Percentiles rank a stretch among this genome's conserved stretches.
Conservation (phyloP, 345 rosid genomes). For the Angophora floribunda region DNA sequence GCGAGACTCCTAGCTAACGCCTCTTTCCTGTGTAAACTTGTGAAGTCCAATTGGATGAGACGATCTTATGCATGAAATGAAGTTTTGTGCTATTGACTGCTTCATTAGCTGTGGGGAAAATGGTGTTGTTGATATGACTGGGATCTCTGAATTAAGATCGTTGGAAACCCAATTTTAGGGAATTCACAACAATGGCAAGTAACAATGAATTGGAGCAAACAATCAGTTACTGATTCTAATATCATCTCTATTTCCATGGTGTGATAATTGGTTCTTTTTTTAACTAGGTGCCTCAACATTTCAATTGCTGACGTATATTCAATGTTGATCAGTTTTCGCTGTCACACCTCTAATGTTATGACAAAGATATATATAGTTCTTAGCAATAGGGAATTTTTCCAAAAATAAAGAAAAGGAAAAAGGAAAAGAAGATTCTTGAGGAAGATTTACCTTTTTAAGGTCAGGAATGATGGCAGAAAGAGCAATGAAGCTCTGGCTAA, state of each 20-base stretch:
- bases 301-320: neutral
- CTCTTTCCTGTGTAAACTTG: neutral
- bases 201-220: neutral
- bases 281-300: neutral
- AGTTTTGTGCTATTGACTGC: neutral
- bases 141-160: neutral
- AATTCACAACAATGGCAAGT: neutral
- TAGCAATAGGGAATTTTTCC: neutral
- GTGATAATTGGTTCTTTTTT: rapidly evolving
- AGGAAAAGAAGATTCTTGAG: neutral
- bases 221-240: neutral
- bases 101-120: neutral
- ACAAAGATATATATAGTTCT: neutral
- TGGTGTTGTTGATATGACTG: neutral
- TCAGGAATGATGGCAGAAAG: conserved; percentile 74
- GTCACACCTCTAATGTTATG: neutral
- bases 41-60: neutral
- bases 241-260: neutral
- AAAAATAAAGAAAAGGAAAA: neutral
- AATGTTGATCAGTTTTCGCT: neutral
- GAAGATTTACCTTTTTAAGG: conserved; percentile 47
- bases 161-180: neutral
- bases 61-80: neutral
- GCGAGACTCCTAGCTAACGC: neutral
- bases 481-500: conserved; percentile 55